Percentiles rank a stretch among this genome's conserved stretches.
phyloP scores from a whole-genome alignment of 148 eudicot genomes.

The Camellia granthamiana region DNA sequence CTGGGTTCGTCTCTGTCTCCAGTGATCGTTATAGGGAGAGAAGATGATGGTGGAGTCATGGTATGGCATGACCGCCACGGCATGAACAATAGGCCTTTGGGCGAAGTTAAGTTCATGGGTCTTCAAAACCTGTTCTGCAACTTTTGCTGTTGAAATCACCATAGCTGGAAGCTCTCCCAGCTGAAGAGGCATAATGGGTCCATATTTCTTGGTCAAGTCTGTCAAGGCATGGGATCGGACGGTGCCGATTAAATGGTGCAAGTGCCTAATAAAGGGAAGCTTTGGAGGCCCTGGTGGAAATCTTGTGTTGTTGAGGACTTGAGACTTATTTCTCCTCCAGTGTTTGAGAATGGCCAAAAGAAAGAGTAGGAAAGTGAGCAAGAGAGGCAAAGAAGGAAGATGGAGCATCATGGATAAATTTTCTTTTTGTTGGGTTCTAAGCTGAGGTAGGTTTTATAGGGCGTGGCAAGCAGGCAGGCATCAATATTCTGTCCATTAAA shows the following conservation, averaged over 20 bases:
- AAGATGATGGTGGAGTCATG: not conserved
- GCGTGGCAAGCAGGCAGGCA: no score
- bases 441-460: no score
- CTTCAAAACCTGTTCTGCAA: no score
- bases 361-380: not conserved
- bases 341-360: not conserved
- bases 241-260: not conserved
- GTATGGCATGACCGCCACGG: not conserved
- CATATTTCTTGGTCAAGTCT: not conserved
- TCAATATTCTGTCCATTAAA: no score
- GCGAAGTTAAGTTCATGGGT: no score
- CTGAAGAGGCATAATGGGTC: not conserved
- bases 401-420: not conserved
- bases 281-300: not conserved
- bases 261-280: not conserved
- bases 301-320: not conserved
- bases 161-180: not conserved
- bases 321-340: not conserved
- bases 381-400: not conserved
- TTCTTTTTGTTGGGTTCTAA: no score
- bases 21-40: not conserved
- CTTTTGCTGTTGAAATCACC: no score
- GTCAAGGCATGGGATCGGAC: not conserved
- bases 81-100: not conserved
- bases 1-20: no score